Base-by-base conservation (phyloP, 345 rosid genomes). In the Linum usitatissimum region DNA sequence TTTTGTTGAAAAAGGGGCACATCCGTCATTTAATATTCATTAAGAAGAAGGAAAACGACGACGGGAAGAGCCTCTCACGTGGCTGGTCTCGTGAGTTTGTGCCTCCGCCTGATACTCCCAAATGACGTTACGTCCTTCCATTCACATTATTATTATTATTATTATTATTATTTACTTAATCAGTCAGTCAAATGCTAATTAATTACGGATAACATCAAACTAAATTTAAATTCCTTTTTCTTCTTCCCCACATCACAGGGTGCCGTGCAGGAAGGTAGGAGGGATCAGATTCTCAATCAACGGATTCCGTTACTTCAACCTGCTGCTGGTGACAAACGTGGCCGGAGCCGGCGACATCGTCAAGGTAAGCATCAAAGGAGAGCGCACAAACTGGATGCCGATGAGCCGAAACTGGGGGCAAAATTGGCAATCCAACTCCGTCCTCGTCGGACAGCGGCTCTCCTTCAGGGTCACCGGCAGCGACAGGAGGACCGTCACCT, bases 361-460 rank as follows among this genome's bases (percentile, higher is more conserved):
- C 76, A 79, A 78, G 66, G 88, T 84, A 17, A 83, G 87, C 70
- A 71, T 92, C 0, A 92, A 92, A 38, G 98, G 98, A 14, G 34
- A 86, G 18, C 78, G 74, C 21, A 90, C 94, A 0, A 82, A 70
- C 0, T 92, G 97, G 98, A 30, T 89, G 66, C 74, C 75, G 64
- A 81, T 92, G 98, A 92, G 97, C 77, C 83, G 98, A 0, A 92
- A 92, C 80, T 92, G 98, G 98, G 98, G 98, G 28, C 98, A 92
- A 63, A 92, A 92, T 68, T 91, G 97, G 97, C 97, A 91, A 56
- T 87, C 96, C 49, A 88, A 86, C 67, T 82, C 90, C 40, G 80
- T 81, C 4, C 78, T 92, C 13, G 83, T 78, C 8, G 97, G 98
- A 59, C 98, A 92, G 71, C 59, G 97, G 14, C 86, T 92, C 18